Evolutionary conservation across 108 stramenopile genomes (phyloP), one percentile per base, ranked within the genome.

Genomic region (Cyclotella kingstonii): DNA sequence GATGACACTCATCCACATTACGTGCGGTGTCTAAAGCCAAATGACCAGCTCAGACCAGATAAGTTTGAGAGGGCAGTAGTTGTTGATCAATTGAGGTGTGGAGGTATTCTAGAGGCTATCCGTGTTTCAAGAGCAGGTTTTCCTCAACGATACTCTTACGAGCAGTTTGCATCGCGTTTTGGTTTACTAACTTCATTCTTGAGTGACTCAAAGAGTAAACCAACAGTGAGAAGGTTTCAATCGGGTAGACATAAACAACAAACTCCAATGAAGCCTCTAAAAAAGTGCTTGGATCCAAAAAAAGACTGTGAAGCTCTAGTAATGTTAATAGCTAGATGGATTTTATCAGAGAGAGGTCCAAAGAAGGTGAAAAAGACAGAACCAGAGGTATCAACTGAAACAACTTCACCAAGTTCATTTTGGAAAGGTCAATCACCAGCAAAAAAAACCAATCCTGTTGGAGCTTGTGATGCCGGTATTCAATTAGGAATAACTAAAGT

Each of bases 21-120:
- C 45, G 85, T 99, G 25, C 95, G 99, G 19, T 99, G 99, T 78
- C 80, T 99, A 39, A 99, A 99, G 79, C 97, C 99, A 45, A 99
- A 99, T 62, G 95, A 95, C 54, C 79, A 86, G 21, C 69, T 93
- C 38, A 70, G 80, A 33, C 89, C 91, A 0, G 45, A 81, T 45
- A 61, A 63, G 39, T 91, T 96, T 55, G 79, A 93, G 51, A 58
- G 83, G 4, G 49, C 59, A 29, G 66, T 89, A 15, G 84, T 95
- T 64, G 93, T 88, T 3, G 95, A 96, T 35, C 98, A 98, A 79
- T 71, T 98, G 11, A 78, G 98, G 18, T 97, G 90, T 50, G 95
- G 94, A n/a, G 99, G 99, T 35, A 96, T 99, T 7, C 75, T 99
- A 8, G 99, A 99, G 70, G 99, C 98, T 2, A 96, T 99, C 26